Evolutionary conservation across 345 rosid species (phyloP).

Genomic region (Heritiera littoralis): DNA sequence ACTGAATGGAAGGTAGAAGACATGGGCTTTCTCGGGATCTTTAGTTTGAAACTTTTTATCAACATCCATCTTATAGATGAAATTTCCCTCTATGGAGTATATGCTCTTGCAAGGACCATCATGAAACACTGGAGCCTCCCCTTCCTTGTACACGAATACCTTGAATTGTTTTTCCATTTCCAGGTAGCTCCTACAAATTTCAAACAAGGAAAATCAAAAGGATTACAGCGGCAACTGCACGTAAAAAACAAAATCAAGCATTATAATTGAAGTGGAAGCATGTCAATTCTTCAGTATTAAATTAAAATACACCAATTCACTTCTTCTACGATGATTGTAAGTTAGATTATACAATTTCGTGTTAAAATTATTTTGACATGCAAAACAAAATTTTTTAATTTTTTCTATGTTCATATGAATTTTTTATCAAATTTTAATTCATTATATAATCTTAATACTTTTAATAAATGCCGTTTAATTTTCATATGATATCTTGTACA

Average conservation of each 20-base stretch:
- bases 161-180: constrained; percentile 87
- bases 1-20: constrained; percentile 76
- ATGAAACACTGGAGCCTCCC: constrained; percentile 84
- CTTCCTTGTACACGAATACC: constrained; percentile 76
- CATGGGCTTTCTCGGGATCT: constrained; percentile 73
- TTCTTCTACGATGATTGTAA: too few species aligned
- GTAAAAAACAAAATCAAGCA: too few species aligned
- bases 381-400: too few species aligned
- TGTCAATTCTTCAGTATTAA: neutral
- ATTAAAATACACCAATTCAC: neutral
- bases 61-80: constrained; percentile 54
- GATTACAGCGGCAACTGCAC: too few species aligned
- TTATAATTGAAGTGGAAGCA: too few species aligned
- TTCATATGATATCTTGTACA: too few species aligned
- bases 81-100: constrained; percentile 87
- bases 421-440: too few species aligned
- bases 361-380: too few species aligned
- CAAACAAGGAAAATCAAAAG: neutral
- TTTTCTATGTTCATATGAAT: too few species aligned
- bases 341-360: too few species aligned
- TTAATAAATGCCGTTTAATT: too few species aligned
- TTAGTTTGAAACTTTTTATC: constrained; percentile 49
- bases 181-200: constrained; percentile 65
- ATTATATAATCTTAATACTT: too few species aligned
- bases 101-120: constrained; percentile 94